Evolutionary conservation across 2,329 filamentous ascomycete species (phyloP), one percentile per base, ranked within the genome.

Genomic region (Alternaria longipes): DNA sequence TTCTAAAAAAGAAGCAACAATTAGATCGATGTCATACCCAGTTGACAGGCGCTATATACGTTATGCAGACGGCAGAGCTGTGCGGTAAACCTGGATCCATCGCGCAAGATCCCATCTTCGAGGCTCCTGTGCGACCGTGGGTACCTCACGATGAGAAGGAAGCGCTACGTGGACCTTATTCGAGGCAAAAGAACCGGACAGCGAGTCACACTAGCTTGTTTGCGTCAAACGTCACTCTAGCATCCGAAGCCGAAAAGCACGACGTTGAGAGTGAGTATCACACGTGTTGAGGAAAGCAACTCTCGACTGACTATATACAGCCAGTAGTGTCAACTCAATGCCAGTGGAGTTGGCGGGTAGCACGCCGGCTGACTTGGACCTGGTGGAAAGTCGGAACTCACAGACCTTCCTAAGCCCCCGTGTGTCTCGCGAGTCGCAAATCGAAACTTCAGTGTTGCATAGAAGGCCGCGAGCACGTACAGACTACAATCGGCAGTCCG

Each of bases 331-430:
- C 5, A 66, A 69, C 36, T 65, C 66, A 14, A n/a, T 44, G 20
- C 70, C 66, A 5, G 62, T 62, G 3, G 73, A 76, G 42, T 65
- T 76, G 34, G 69, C 68, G n/a, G 73, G 73, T 40, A 73, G 73
- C 50, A 74, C 63, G 5, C 73, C 73, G 18, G 66, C 66, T 36
- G 68, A 74, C 46, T 49, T 71, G 18, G 55, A 54, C 9, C 22
- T 64, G 20, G 46, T 54, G 11, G 55, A 68, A 5, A 64, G 62
- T 32, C 54, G 45, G 50, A 64, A 68, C 20, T 50, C 61, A 2
- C 65, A 68, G 36, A 47, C 26, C 16, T 55, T 54, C n/a, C 22
- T 54, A n/a, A 56, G 36, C 20, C 47, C 50, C 34, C 62, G 42
- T 20, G 30, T 28, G 36, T 36, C 47, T 28, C 7, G 42, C 32